Conservation (phyloP, 2,329 filamentous ascomycete species). For the Monosporascus sp. region DNA sequence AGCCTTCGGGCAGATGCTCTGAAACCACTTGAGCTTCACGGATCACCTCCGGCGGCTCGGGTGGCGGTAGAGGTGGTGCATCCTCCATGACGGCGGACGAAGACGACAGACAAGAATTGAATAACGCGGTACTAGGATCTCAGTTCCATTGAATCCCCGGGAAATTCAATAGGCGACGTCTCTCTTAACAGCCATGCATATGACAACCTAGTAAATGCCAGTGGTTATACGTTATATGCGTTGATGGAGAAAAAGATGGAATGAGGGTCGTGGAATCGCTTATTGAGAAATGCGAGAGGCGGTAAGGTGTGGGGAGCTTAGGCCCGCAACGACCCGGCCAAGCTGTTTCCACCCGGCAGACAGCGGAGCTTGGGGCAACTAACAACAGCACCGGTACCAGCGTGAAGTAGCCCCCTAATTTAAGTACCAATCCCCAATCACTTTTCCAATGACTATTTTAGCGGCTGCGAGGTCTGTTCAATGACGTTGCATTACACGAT, state of each 20-base stretch:
- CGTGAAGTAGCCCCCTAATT: not conserved
- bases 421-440: not conserved
- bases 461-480: not conserved
- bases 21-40: conserved; percentile 31
- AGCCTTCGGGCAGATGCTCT: conserved; percentile 34
- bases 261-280: too few species aligned
- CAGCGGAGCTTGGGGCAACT: too few species aligned
- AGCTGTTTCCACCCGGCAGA: too few species aligned
- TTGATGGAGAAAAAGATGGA: too few species aligned
- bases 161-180: too few species aligned
- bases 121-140: not conserved
- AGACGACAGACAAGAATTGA: not conserved
- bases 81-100: conserved; percentile 1
- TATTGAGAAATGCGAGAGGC: too few species aligned
- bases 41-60: conserved; percentile 8
- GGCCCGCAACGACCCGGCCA: too few species aligned
- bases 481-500: not conserved
- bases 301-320: too few species aligned
- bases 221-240: too few species aligned
- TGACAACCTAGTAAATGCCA: too few species aligned
- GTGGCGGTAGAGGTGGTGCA: conserved; percentile 1
- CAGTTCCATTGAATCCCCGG: too few species aligned
- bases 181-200: too few species aligned
- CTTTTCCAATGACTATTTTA: not conserved
- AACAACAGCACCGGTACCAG: not conserved